A percentile compares a stretch with the other conserved stretches of the same genome.
These are phyloP conservation scores for Candida nanaspora DNA, from an alignment of 805 yeast species.

Conservation along the genomic window DNA sequence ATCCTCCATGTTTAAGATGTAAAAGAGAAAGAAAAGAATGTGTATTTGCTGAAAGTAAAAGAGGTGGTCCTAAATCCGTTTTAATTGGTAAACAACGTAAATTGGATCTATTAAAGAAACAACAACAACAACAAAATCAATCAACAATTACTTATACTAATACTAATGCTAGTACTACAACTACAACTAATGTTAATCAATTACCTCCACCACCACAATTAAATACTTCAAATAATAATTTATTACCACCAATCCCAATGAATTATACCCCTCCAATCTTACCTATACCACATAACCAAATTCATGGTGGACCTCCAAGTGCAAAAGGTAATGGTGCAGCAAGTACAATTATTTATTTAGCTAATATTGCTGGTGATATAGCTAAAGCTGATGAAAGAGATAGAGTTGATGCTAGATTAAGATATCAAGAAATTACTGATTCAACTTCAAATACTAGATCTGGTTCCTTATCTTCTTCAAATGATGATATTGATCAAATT, in stretches of 20 bases:
- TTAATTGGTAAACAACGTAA: slow-evolving; percentile 19
- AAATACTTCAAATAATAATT: too few relatives aligned
- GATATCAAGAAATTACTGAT: slow-evolving; percentile 41
- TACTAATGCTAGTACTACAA: too few relatives aligned
- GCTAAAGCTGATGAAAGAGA: slow-evolving; percentile 65
- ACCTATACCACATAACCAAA: too few relatives aligned
- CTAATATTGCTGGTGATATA: slow-evolving; percentile 73
- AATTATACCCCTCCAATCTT: too few relatives aligned
- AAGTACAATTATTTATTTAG: slow-evolving; percentile 61
- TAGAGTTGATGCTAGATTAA: slow-evolving; percentile 43
- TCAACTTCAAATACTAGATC: background rate
- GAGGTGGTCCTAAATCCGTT: slow-evolving; percentile 42
- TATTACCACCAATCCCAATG: too few relatives aligned
- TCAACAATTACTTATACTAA: background rate
- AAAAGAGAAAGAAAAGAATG: slow-evolving; percentile 78
- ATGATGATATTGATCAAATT: background rate
- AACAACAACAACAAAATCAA: background rate
- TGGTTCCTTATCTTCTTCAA: background rate
- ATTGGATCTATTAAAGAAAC: background rate
- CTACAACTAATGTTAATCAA: too few relatives aligned
- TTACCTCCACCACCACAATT: too few relatives aligned
- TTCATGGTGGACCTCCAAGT: background rate
- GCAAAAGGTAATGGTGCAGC: slow-evolving; percentile 25
- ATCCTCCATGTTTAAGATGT: slow-evolving; percentile 84
- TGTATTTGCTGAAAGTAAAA: slow-evolving; percentile 45